These are phyloP conservation scores for Botryobasidium botryosum DNA, from an alignment of 768 basidiomycete species.

Conservation along the genomic window DNA sequence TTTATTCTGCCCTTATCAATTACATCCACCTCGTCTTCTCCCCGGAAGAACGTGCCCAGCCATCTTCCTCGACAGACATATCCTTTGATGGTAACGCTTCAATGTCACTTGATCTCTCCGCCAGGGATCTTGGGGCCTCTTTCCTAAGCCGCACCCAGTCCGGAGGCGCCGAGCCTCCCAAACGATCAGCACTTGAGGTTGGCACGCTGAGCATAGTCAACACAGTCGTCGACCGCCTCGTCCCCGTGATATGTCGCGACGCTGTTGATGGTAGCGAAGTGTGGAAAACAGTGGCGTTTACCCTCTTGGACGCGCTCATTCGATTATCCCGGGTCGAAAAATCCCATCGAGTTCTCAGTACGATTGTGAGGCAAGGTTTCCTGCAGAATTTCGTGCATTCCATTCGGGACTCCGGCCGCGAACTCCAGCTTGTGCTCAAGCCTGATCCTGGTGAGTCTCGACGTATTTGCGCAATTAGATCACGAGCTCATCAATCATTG, in stretches of 20 bases:
- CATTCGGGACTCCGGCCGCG: slow-evolving; percentile 64
- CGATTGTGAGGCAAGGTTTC: slow-evolving; percentile 57
- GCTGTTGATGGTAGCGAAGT: slow-evolving; percentile 91
- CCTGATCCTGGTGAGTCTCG: slow-evolving; percentile 70
- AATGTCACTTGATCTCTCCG: no score
- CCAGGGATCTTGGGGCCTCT: no score
- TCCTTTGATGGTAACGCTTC: neutral
- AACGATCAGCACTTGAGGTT: slow-evolving; percentile 31
- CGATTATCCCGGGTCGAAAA: slow-evolving; percentile 54
- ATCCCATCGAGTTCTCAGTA: slow-evolving; percentile 40
- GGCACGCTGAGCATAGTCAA: slow-evolving; percentile 55
- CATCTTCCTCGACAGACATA: neutral
- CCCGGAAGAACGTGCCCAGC: no score
- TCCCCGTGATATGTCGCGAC: slow-evolving; percentile 64
- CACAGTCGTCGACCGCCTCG: slow-evolving; percentile 49
- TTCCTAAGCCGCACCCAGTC: no score
- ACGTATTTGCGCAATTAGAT: neutral
- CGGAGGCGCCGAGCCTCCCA: neutral
- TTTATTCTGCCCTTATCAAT: slow-evolving; percentile 85
- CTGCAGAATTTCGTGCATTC: slow-evolving; percentile 67
- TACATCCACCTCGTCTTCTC: slow-evolving; percentile 48
- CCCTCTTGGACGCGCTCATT: slow-evolving; percentile 68
- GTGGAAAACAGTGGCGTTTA: slow-evolving; percentile 92
- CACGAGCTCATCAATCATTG: neutral
- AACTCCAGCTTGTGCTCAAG: slow-evolving; percentile 58